Conservation (phyloP, 108 stramenopile genomes). For the Cyclostephanos tholiformis region DNA sequence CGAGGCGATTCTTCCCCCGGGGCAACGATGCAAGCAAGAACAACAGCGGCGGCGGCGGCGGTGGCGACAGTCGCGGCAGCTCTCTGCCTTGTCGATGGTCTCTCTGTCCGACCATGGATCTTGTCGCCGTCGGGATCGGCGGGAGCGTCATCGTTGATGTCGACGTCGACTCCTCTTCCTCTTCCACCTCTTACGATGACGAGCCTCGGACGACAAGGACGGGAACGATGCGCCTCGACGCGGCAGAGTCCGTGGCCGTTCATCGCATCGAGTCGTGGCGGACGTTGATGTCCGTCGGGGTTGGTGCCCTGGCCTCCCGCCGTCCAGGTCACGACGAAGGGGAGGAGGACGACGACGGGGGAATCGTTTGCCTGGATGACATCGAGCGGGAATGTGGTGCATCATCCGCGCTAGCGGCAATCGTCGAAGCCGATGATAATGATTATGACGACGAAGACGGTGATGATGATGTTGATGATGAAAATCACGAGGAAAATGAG, state of each 20-base stretch:
- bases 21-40: neutral
- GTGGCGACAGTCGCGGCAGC: neutral
- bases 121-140: constrained; percentile 50
- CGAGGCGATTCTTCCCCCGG: constrained; percentile 9
- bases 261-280: neutral
- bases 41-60: neutral
- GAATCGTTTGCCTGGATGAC: neutral
- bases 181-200: no score
- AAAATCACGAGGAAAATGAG: neutral
- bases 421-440: neutral
- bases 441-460: neutral
- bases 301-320: neutral
- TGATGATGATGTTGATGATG: constrained; percentile 2
- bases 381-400: neutral
- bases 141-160: neutral
- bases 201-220: neutral
- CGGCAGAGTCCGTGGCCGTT: neutral
- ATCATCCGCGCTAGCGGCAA: neutral
- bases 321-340: neutral
- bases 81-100: constrained; percentile 8
- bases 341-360: neutral
- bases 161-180: neutral
- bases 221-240: neutral
- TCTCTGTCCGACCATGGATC: constrained; percentile 82
- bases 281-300: neutral